Base-by-base conservation (phyloP, 768 basidiomycete species). In the Gyrodon lividus region DNA sequence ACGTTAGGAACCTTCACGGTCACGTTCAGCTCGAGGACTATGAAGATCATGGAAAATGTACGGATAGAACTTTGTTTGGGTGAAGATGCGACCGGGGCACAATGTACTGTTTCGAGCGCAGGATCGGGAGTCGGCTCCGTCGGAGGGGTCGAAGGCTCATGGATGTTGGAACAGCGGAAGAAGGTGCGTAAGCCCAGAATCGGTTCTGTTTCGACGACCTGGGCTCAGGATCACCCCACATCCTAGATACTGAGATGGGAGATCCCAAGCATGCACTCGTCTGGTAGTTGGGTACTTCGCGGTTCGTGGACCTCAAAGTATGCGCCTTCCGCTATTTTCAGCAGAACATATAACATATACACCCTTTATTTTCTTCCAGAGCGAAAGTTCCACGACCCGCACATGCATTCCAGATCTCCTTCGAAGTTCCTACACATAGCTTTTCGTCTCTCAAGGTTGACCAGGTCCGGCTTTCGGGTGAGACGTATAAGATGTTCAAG, bases 401-500 rank as follows among this genome's bases (percentile, higher is more conserved):
- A 6, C 89, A 82, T 48, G 85, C 90, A 3, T 75, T 95, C 46
- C 81, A 82, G 59, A 75, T 92, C 42, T 73, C 72, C 17, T 96
- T 92, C 66, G 80, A 84, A 38, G 77, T 93, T 24, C 79, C 83
- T 20, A 60, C 82, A 13, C 73, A 88, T 62, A 84, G 84, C 31
- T 90, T 86, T 66, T 92, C 91, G 6, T 78, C 87, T 17, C 73
- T 96, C 41, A 90, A 88, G 60, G 85, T 96, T 4, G 90, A 94
- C 52, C 88, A 93, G 59, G 78, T 96, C 39, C 91, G 84, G 68
- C 72, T 91, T 23, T 84, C 76, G 2, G 85, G 87, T 12, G 91
- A 94, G 66, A 70, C 69, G 10, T 95, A 95, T 69, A 96, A 95
- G 69, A 89, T 89, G 10, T 97, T 89, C 72, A 96, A 95, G 68